A percentile compares a stretch with the other conserved stretches of the same genome.
These are phyloP conservation scores for Ophiostoma himal-ulmi DNA, from an alignment of 2,329 filamentous ascomycete genomes.

Conservation along the genomic window DNA sequence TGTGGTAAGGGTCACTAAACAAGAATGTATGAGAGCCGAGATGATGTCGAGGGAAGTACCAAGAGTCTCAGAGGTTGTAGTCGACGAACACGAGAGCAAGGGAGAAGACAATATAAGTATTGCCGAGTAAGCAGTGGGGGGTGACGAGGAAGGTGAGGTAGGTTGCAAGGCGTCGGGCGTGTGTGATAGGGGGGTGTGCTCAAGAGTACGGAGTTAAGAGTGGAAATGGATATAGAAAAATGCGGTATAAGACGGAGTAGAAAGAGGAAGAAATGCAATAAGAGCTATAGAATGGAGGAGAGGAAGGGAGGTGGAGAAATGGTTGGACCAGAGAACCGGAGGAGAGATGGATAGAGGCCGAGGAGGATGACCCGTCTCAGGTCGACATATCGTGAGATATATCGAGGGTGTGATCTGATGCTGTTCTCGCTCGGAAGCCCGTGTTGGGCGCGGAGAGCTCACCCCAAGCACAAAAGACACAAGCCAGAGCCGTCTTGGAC, in stretches of 20 bases:
- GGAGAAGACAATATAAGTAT: neutral
- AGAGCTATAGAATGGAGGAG: neutral
- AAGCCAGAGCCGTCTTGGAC: neutral
- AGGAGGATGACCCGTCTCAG: neutral
- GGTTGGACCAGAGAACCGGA: neutral
- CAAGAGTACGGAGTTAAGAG: neutral
- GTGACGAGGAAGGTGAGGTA: neutral
- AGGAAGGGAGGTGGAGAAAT: too few species aligned
- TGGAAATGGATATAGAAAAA: neutral
- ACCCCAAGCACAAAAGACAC: neutral
- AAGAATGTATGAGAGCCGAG: neutral
- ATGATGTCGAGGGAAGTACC: neutral
- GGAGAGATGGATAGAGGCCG: neutral
- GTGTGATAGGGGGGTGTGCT: neutral
- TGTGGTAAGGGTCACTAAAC: neutral
- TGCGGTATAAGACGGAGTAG: neutral
- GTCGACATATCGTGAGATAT: neutral
- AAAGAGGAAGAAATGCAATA: neutral
- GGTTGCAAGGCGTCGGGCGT: neutral
- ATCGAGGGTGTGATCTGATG: neutral
- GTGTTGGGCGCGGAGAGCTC: neutral
- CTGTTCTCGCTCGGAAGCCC: neutral
- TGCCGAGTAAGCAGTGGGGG: neutral
- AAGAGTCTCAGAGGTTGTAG: neutral
- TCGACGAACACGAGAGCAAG: neutral